phyloP scores from a whole-genome alignment of 331 rosid genomes.

The Phaseolus coccineus region DNA sequence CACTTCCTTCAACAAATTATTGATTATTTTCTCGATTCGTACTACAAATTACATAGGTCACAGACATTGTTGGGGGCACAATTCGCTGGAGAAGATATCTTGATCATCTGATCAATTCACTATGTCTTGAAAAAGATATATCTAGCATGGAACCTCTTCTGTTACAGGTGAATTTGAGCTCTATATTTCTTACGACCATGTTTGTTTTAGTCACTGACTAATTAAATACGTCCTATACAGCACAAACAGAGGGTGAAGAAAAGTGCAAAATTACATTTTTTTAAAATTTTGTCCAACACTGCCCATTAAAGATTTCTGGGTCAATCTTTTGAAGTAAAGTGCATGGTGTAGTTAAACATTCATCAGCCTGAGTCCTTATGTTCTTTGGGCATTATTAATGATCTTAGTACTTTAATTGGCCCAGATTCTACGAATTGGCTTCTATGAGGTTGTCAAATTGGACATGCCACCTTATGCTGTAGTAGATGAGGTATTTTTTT shows the following conservation, averaged over 20 bases:
- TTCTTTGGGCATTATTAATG: conserved; percentile 31
- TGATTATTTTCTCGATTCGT: conserved; percentile 23
- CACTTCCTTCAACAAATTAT: conserved; percentile 4
- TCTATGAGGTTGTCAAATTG: conserved; percentile 82
- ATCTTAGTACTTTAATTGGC: conserved; percentile 33
- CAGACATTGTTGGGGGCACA: conserved; percentile 85
- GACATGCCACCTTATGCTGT: conserved; percentile 92
- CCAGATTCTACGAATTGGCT: conserved; percentile 86
- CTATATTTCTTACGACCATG: conserved; percentile 17
- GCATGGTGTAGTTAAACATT: not conserved
- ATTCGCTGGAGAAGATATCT: conserved; percentile 95
- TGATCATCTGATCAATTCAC: conserved; percentile 80
- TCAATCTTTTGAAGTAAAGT: conserved; percentile 24
- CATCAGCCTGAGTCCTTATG: conserved; percentile 11
- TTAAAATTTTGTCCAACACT: conserved; percentile 9
- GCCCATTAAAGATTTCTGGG: not conserved
- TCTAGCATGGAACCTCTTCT: conserved; percentile 86
- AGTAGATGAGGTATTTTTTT: conserved; percentile 77
- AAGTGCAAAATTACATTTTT: not conserved
- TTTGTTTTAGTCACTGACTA: not conserved
- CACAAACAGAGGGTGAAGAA: conserved; percentile 6
- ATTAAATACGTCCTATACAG: conserved; percentile 13
- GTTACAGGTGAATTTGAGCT: conserved; percentile 65
- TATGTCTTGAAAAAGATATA: conserved; percentile 68
- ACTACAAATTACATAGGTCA: conserved; percentile 60